Base-by-base conservation (phyloP, 2,329 filamentous ascomycete species). In the Botrytis fabae region DNA sequence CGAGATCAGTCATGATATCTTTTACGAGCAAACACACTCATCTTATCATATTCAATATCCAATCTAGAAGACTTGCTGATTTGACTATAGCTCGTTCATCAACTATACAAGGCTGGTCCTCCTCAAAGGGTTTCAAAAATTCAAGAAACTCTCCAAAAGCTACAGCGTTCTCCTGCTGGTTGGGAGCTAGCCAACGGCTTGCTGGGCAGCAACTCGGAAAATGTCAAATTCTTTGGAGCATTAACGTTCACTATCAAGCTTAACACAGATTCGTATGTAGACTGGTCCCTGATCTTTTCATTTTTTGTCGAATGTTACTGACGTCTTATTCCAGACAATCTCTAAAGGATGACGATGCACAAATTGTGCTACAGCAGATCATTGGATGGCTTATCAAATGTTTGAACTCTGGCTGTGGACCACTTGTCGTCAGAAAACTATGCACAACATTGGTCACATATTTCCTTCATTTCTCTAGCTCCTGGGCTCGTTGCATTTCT, bases 161-260 rank as follows among this genome's bases (percentile, higher is more conserved):
- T 98, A 28, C 96, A 98, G 80, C 90, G 90, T 77, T 93, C 93
- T 3, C 86, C 91, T 2, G 87, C 93, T 78, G 95, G 94, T 71
- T 99, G 96, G 96, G 87, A 92, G 72, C 86, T 98, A 63, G 94
- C 94, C 32, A 91, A 95, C 79, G 89, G 89, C 69, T 85, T 98
- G 22, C 85, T 98, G 18, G 85, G 85, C 69, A 90, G 89, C 74
- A 84, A 88, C 35, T 90, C 93, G 77, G 88, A 92, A 74, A 91
- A 95, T 78, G 89, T 96, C 77, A 92, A 92, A 76, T 98, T 98
- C 83, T 97, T 97, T 80, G 96, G 94, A 22, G 95, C 95, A 44
- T 86, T 98, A 74, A 98, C 95, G 0, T 92, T 98, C 77, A 97
- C 94, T 69, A 90, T 98, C 78, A 99, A 98, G 83, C 89, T 98